Conservation (phyloP, 768 basidiomycete species). For the Pleurotus citrinopileatus region DNA sequence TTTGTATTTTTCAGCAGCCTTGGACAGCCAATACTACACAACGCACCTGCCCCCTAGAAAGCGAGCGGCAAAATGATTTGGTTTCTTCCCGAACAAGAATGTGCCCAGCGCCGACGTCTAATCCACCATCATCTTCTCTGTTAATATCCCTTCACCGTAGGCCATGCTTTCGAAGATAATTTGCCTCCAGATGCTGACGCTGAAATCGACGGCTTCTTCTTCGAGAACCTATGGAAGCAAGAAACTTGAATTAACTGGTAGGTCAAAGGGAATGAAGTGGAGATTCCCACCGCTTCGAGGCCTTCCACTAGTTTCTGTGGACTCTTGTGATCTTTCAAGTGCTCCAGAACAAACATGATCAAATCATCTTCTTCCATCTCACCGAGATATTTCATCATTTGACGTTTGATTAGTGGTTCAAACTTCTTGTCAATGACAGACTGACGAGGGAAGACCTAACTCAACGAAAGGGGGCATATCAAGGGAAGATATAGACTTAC, state of each 20-base stretch:
- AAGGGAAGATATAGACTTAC: slow-evolving; percentile 49
- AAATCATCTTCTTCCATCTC: slow-evolving; percentile 93
- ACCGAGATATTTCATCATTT: slow-evolving; percentile 86
- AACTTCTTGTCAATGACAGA: slow-evolving; percentile 81
- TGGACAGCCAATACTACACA: slow-evolving; percentile 45
- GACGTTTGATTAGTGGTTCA: slow-evolving; percentile 76
- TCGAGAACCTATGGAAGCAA: slow-evolving; percentile 69
- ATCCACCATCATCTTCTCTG: slow-evolving; percentile 82
- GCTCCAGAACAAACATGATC: slow-evolving; percentile 91
- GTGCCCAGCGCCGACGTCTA: slow-evolving; percentile 24
- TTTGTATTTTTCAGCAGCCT: slow-evolving; percentile 22
- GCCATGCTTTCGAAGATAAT: slow-evolving; percentile 95
- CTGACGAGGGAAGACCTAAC: slow-evolving; percentile 34
- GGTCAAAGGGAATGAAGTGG: slow-evolving; percentile 17
- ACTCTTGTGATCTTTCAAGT: slow-evolving; percentile 86
- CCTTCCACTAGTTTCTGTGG: slow-evolving; percentile 87
- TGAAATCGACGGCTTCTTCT: slow-evolving; percentile 83
- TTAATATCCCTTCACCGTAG: slow-evolving; percentile 84
- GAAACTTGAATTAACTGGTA: neutral
- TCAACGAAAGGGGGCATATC: slow-evolving; percentile 7
- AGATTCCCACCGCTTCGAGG: slow-evolving; percentile 86
- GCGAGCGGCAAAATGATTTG: slow-evolving; percentile 27
- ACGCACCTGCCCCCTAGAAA: slow-evolving; percentile 55
- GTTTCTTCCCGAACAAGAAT: slow-evolving; percentile 15
- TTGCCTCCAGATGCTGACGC: slow-evolving; percentile 84